Evolutionary conservation across 2,329 filamentous ascomycete species (phyloP).

Genomic region (Uncinocarpus reesii): DNA sequence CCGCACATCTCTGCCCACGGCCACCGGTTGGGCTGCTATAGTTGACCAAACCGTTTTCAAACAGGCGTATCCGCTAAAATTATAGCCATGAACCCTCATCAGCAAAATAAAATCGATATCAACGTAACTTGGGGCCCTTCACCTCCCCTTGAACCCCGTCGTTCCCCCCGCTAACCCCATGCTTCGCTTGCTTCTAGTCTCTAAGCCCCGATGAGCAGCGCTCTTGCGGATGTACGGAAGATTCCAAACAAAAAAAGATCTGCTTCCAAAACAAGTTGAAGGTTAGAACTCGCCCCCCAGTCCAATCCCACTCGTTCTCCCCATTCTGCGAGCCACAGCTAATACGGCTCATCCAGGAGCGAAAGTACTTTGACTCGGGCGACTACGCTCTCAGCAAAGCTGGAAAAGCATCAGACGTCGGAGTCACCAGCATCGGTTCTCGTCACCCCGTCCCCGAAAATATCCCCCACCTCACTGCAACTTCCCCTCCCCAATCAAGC

Average conservation of each 20-base stretch:
- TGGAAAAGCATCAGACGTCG: conserved; percentile 87
- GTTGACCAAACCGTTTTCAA: conserved; percentile 6
- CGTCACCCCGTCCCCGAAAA: conserved; percentile 92
- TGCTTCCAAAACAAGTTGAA: conserved; percentile 97
- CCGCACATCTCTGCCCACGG: background rate
- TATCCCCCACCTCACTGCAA: conserved; percentile 77
- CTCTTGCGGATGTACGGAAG: conserved; percentile 97
- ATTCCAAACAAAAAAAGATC: conserved; percentile 88
- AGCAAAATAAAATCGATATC: conserved; percentile 97
- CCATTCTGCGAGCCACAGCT: background rate
- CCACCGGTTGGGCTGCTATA: background rate
- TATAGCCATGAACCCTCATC: conserved; percentile 76
- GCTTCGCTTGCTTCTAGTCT: conserved; percentile 46
- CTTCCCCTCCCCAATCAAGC: conserved; percentile 36
- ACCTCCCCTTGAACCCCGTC: background rate
- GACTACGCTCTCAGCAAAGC: conserved; percentile 96
- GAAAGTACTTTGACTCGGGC: conserved; percentile 96
- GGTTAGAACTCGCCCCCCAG: conserved; percentile 32
- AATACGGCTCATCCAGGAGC: conserved; percentile 50
- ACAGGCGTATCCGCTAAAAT: conserved; percentile 7
- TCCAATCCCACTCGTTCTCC: background rate
- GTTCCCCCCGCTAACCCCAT: conserved; percentile 14
- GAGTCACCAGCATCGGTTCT: conserved; percentile 85
- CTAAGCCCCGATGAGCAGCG: conserved; percentile 91
- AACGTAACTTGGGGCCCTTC: conserved; percentile 55